Evolutionary conservation across 208 protist genomes (phyloP), one percentile per base, ranked within the genome.

Genomic region (Strigomonas culicis): DNA sequence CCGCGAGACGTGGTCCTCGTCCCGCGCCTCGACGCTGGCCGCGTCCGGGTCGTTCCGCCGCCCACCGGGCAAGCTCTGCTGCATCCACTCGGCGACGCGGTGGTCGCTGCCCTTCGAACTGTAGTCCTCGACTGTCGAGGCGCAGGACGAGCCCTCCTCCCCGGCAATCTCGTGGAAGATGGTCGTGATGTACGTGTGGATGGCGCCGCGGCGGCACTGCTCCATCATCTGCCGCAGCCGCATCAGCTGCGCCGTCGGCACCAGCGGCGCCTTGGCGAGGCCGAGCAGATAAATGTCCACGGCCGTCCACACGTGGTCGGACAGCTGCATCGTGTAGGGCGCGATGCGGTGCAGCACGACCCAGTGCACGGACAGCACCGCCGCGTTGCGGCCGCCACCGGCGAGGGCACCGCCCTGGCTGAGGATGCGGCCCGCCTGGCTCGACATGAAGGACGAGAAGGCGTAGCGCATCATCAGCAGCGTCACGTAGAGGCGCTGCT

Each of bases 371-470:
- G 82, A 90, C 2, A 92, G 57, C 28, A 70, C 74, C 21, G 72
- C 75, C 8, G 59, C 59, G 17, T 46, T 57, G 0, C 30, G 50
- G 21, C 47, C 59, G 41, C 61, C 68, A 50, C 49, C 62, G 8
- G 36, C 6, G 8, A 13, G 13, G 8, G 36, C 36, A 41, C 36
- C 36, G 8, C 6, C 13, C 13, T 41, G 53, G 28, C 58, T 53
- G 62, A 68, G 60, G 1, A 53, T 73, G 28, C 76, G 63, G 44
- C 66, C 74, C 30, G 79, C 61, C 21, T 49, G 79, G 66, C 83
- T 92, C 7, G 81, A 79, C 84, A 92, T 92, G 66, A 95, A 95
- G 25, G 81, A 88, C 32, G 74, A 57, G 73, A 91, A 95, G 21
- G 88, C 88, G 69, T 78, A 77, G 0, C 79, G 79, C 88, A 95